Evolutionary conservation across 1,284 basidiomycete genomes (phyloP).

Genomic region (Schizopora paradoxa): DNA sequence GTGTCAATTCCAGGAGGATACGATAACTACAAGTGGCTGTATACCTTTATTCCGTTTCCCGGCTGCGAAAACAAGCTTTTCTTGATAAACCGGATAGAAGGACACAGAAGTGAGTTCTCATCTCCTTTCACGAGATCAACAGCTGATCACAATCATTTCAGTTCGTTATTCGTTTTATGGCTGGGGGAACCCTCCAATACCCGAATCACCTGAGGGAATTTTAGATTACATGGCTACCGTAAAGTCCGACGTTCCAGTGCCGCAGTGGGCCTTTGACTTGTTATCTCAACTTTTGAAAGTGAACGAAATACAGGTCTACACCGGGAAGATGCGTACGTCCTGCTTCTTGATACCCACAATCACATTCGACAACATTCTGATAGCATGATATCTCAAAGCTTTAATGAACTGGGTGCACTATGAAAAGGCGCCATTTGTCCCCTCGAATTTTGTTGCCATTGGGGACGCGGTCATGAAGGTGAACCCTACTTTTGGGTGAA

Average conservation of each 20-base stretch:
- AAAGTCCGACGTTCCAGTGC: not conserved
- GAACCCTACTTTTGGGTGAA: constrained; percentile 18
- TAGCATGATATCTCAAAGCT: not conserved
- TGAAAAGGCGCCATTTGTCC: constrained; percentile 13
- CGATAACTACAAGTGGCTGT: constrained; percentile 10
- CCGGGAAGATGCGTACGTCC: not conserved
- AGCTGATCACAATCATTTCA: not conserved
- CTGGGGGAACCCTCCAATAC: constrained; percentile 2
- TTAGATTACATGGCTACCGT: not conserved
- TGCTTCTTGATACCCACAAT: not conserved
- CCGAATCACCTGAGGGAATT: constrained; percentile 5
- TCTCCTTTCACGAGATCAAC: not conserved
- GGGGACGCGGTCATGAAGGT: constrained; percentile 16
- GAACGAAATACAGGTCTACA: not conserved
- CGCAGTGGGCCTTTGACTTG: not conserved
- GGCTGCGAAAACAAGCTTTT: constrained; percentile 9
- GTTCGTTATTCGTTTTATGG: not conserved
- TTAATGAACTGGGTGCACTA: constrained; percentile 14
- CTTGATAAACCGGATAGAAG: constrained; percentile 12
- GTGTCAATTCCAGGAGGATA: constrained; percentile 10
- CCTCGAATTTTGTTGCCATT: constrained; percentile 17
- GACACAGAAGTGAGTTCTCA: constrained; percentile 11
- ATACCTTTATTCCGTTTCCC: constrained; percentile 13
- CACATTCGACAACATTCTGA: not conserved
- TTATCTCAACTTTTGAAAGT: constrained; percentile 1